A percentile compares a stretch with the other conserved stretches of the same genome.
Evolutionary conservation across 345 rosid genomes (phyloP).

Genomic region (Brassica juncea): DNA sequence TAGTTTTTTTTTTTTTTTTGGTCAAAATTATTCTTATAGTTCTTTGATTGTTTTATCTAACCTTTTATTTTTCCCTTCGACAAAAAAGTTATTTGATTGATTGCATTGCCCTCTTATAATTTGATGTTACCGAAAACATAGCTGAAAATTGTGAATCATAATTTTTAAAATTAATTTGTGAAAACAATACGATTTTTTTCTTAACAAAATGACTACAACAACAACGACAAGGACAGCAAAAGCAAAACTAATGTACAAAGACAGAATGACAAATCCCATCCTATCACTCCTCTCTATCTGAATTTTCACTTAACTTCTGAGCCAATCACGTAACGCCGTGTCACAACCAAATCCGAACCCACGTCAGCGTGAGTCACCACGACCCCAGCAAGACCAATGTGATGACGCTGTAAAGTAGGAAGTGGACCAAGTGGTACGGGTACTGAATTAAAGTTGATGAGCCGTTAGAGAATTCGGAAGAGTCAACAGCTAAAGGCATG

Average conservation of each 20-base stretch:
- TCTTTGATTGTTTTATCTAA: background rate
- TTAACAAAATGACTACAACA: constrained; percentile 17
- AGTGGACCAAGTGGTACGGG: constrained; percentile 9
- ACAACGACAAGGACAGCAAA: constrained; percentile 10
- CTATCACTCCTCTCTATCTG: constrained; percentile 24
- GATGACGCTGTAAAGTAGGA: constrained; percentile 27
- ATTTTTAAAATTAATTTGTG: background rate
- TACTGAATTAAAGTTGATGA: constrained; percentile 38
- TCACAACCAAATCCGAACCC: constrained; percentile 15
- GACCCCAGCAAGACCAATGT: constrained; percentile 21
- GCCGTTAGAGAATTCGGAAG: constrained; percentile 53
- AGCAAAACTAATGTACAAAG: constrained; percentile 38
- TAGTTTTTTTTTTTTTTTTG: no score
- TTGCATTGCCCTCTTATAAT: background rate
- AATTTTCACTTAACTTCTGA: constrained; percentile 11
- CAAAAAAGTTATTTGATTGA: background rate
- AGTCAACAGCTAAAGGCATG: constrained; percentile 89
- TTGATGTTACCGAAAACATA: background rate
- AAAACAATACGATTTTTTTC: background rate
- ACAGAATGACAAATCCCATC: constrained; percentile 3
- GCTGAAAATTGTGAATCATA: background rate
- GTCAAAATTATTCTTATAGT: constrained; percentile 28
- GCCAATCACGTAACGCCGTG: constrained; percentile 21
- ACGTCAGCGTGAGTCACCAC: constrained; percentile 22
- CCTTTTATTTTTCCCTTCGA: no score